phyloP scores from a whole-genome alignment of 1,284 basidiomycete species.

The Kalmanozyma brasiliensis region DNA sequence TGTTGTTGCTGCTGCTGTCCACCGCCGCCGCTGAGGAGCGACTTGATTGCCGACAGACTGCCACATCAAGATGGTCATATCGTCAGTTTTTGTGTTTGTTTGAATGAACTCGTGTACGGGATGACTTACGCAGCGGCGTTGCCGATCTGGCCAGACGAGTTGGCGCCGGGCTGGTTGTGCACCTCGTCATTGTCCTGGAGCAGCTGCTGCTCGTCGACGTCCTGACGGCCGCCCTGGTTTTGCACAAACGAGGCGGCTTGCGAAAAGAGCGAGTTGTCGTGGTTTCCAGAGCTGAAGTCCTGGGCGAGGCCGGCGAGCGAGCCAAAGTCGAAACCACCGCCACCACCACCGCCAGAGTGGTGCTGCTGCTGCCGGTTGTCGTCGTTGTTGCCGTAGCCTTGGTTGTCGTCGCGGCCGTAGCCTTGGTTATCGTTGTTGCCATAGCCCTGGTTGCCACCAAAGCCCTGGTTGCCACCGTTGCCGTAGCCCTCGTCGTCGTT shows the following conservation, averaged over 20 bases:
- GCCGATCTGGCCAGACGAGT: conserved; percentile 53
- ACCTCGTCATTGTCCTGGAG: conserved; percentile 56
- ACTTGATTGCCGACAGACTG: conserved; percentile 53
- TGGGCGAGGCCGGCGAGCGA: conserved; percentile 47
- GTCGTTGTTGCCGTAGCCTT: conserved; percentile 11
- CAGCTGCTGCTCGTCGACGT: conserved; percentile 56
- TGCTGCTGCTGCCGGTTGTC: conserved; percentile 27
- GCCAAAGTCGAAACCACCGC: conserved; percentile 54
- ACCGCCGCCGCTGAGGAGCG: conserved; percentile 44
- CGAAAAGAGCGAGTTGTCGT: conserved; percentile 52
- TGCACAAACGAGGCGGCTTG: conserved; percentile 48
- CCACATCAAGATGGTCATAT: neutral
- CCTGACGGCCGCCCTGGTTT: conserved; percentile 49
- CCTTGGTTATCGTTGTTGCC: conserved; percentile 8
- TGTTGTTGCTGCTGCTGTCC: conserved; percentile 16
- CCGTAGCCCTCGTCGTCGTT: conserved; percentile 5
- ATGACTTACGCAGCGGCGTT: conserved; percentile 57
- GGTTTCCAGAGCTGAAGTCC: conserved; percentile 46
- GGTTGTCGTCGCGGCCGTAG: neutral
- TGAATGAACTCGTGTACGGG: no score
- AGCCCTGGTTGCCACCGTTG: neutral
- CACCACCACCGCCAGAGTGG: neutral
- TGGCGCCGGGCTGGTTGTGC: conserved; percentile 46
- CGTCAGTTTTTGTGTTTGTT: neutral
- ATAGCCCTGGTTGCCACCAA: conserved; percentile 1